A percentile compares a stretch with the other conserved stretches of the same genome.
These are phyloP conservation scores for Clitopilus hobsonii DNA, from an alignment of 768 basidiomycete genomes.

Conservation along the genomic window DNA sequence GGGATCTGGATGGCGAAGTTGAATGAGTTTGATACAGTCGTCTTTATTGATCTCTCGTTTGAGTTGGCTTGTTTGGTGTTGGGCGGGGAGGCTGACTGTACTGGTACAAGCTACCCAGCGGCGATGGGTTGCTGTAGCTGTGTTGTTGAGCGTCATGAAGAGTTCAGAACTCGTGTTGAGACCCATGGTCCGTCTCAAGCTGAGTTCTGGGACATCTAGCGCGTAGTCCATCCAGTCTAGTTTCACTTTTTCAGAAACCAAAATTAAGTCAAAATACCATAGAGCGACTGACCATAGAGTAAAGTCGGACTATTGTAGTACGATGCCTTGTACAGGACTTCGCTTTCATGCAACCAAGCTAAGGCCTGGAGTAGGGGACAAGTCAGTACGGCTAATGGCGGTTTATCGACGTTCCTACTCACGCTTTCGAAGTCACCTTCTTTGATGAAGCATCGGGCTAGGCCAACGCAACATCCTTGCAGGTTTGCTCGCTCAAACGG, in stretches of 20 bases:
- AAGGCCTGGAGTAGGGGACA: slow-evolving; percentile 23
- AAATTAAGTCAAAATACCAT: neutral
- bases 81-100: slow-evolving; percentile 7
- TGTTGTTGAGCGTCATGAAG: slow-evolving; percentile 27
- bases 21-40: slow-evolving; percentile 1
- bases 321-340: slow-evolving; percentile 17
- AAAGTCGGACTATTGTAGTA: slow-evolving; percentile 9
- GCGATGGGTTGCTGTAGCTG: slow-evolving; percentile 23
- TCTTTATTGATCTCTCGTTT: slow-evolving; percentile 3
- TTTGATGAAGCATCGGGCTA: slow-evolving; percentile 13
- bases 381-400: neutral
- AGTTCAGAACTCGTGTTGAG: slow-evolving; percentile 18
- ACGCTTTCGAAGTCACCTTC: slow-evolving; percentile 9
- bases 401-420: neutral
- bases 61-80: slow-evolving; percentile 10
- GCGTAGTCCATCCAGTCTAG: slow-evolving; percentile 19
- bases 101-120: slow-evolving; percentile 14
- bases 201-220: slow-evolving; percentile 21
- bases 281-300: slow-evolving; percentile 6
- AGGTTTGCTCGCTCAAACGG: slow-evolving; percentile 12
- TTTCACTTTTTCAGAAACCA: neutral
- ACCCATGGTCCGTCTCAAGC: slow-evolving; percentile 17
- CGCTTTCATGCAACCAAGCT: slow-evolving; percentile 23
- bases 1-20: slow-evolving; percentile 25
- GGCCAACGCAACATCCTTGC: slow-evolving; percentile 13